Percentiles rank a stretch among this genome's conserved stretches.
Evolutionary conservation across 2,329 filamentous ascomycete genomes (phyloP).

Genomic region (Aspergillus luchuensis): DNA sequence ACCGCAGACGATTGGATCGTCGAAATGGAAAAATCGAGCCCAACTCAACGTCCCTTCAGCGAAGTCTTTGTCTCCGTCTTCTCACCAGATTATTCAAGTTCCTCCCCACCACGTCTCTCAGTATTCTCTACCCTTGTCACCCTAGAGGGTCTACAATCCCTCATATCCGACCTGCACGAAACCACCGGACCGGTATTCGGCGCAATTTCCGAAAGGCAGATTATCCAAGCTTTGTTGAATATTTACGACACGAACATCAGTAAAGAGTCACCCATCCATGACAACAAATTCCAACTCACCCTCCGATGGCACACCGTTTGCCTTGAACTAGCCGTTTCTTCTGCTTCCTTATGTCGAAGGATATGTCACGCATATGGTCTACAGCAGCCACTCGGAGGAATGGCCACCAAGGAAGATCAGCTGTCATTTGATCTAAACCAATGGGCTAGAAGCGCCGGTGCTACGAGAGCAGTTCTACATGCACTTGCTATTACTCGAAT

Average conservation of each 20-base stretch:
- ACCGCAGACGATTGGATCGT: constrained; percentile 23
- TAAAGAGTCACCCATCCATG: background rate
- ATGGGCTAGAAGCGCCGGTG: constrained; percentile 13
- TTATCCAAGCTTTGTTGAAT: constrained; percentile 1
- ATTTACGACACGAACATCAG: constrained; percentile 13
- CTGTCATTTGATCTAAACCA: background rate
- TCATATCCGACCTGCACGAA: constrained; percentile 2
- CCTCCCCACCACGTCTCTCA: background rate
- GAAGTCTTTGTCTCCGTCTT: constrained; percentile 4
- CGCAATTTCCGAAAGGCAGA: background rate
- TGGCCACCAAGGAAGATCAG: background rate
- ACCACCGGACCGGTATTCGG: background rate
- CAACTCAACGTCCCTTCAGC: background rate
- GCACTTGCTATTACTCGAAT: constrained; percentile 2
- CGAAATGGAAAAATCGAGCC: background rate
- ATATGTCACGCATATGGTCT: constrained; percentile 13
- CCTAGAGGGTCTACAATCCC: constrained; percentile 8
- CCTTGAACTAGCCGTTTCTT: constrained; percentile 18
- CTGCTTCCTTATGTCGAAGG: constrained; percentile 14
- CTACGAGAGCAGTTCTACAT: background rate
- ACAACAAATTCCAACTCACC: background rate
- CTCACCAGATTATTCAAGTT: background rate
- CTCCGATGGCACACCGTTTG: constrained; percentile 24
- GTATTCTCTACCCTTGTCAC: background rate
- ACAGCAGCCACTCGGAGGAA: background rate